Base-by-base conservation (phyloP, 129 eudicot species). In the Flaveria trinervia region DNA sequence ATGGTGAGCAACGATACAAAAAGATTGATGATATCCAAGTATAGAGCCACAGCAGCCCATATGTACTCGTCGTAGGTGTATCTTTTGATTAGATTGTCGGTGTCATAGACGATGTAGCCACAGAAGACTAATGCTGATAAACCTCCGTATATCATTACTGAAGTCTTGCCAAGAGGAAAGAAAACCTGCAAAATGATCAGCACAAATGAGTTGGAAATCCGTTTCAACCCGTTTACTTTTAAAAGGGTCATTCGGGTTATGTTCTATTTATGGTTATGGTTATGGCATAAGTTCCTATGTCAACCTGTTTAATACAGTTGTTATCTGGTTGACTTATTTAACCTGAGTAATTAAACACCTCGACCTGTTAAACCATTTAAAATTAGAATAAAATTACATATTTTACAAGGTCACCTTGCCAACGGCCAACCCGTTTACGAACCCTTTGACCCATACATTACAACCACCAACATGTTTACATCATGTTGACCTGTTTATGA, bases 81-180 rank as follows among this genome's bases (percentile, higher is more conserved):
- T 54, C 91, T 85, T 81, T 89, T 92, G 77, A 92, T 92, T 72
- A 92, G 59, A 68, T 89, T 89, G 76, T 89, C 89, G 6, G 97
- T 92, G 60, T 92, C 97, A 51, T 85, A 92, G 56, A 92, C 83
- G 57, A 92, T 86, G 76, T 80, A 92, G 11, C 85, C 97, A 13
- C 91, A 87, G 81, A 92, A 92, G 43, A 92, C 65, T 9, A 92
- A 70, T 28, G 96, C 88, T 70, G 85, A 89, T 12, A 89, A 39
- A 74, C 96, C 84, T 1, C 96, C 91, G 1, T 82, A 82, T 67
- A 89, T 75, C 87, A 82, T 82, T 20, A 54, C 44, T 30, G 84
- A 82, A 43, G 80, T 9, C 48, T 75, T 72, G 45, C 93, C 97
- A 68, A 87, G 43, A 9, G 97, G 97, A 60, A 89, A 74, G 25